A percentile compares a stretch with the other conserved stretches of the same genome.
Conservation (phyloP, 257 asterid genomes). For the Solanum appendiculatum region DNA sequence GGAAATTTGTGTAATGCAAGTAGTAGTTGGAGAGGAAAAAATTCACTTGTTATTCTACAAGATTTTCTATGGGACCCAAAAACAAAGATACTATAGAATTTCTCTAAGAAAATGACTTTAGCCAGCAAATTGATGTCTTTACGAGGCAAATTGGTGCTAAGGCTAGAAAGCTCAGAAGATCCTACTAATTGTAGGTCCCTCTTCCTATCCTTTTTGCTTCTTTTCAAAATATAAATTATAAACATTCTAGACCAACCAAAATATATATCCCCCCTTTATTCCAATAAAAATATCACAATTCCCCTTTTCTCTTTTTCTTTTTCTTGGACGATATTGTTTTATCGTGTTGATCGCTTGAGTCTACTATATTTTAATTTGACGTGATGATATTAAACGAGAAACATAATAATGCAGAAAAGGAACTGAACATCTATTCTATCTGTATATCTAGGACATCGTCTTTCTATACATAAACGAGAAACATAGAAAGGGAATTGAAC, state of each 20-base stretch:
- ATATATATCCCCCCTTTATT: not conserved
- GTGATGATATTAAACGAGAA: not conserved
- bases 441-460: not conserved
- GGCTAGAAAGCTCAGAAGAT: not conserved
- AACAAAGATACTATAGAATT: not conserved
- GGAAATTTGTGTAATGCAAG: not conserved
- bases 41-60: not conserved
- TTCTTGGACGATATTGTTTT: not conserved
- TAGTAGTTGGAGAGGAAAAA: not conserved
- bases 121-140: constrained; percentile 1
- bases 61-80: constrained; percentile 8
- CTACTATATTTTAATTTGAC: not conserved
- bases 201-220: not conserved
- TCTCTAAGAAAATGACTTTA: constrained; percentile 2
- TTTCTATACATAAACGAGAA: not conserved
- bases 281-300: not conserved
- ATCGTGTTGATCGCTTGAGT: not conserved
- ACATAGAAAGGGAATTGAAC: not conserved
- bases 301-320: not conserved
- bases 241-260: not conserved
- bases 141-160: not conserved
- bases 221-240: not conserved
- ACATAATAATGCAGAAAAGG: not conserved
- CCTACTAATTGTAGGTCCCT: not conserved
- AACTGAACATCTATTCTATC: not conserved